Percentiles rank a stretch among this genome's conserved stretches.
These are phyloP conservation scores for Alternaria gaisen DNA, from an alignment of 2,329 filamentous ascomycete species.

Conservation along the genomic window DNA sequence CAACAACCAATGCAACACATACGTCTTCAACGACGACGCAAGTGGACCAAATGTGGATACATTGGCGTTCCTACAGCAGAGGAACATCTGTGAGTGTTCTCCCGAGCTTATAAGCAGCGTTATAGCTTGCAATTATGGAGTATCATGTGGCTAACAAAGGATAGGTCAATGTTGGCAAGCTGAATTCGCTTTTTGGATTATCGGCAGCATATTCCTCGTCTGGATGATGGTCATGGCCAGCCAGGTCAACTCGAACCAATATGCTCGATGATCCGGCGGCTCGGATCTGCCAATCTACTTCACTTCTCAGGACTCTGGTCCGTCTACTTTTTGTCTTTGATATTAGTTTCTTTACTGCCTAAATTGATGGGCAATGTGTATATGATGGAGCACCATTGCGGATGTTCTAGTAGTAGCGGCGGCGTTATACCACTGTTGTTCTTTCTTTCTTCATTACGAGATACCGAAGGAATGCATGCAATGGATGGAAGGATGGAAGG, in stretches of 20 bases:
- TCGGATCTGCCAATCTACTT: not conserved
- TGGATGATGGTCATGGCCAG: conserved; percentile 72
- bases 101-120: not conserved
- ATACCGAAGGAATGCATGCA: conserved; percentile 2
- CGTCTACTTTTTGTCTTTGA: not conserved
- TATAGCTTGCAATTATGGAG: not conserved
- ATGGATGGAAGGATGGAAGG: not conserved
- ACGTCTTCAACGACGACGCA: conserved; percentile 58
- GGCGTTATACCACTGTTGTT: conserved; percentile 1
- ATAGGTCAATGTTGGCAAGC: conserved; percentile 69
- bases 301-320: not conserved
- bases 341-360: conserved; percentile 1
- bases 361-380: not conserved
- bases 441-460: conserved; percentile 1
- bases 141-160: conserved; percentile 24
- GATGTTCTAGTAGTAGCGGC: not conserved
- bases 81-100: conserved; percentile 64
- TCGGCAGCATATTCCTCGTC: conserved; percentile 69
- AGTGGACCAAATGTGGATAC: conserved; percentile 63
- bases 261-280: conserved; percentile 20
- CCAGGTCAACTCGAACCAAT: conserved; percentile 61
- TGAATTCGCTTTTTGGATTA: conserved; percentile 69
- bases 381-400: not conserved
- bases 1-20: conserved; percentile 67
- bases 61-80: conserved; percentile 69